A percentile compares a stretch with the other conserved stretches of the same genome.
These are phyloP conservation scores for Leccinum incarnatum DNA, from an alignment of 768 basidiomycete genomes.

Conservation along the genomic window DNA sequence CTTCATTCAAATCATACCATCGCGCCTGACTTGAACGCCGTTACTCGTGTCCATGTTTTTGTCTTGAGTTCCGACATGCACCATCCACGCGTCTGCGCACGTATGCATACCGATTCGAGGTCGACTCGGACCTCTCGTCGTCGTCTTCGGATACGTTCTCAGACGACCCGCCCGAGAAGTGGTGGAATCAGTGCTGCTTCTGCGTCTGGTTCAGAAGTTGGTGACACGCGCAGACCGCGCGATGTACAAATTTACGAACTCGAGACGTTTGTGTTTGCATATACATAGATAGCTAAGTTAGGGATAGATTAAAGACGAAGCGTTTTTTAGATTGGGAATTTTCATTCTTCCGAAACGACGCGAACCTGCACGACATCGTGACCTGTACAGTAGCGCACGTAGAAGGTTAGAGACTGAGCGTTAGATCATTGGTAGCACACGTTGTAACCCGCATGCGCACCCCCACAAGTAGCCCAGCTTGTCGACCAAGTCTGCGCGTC, in stretches of 20 bases:
- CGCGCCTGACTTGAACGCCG: not conserved
- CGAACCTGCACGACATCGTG: no score
- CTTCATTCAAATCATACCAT: not conserved
- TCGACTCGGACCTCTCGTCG: slow-evolving; percentile 26
- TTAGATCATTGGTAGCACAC: no score
- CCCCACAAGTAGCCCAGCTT: no score
- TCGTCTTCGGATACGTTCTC: slow-evolving; percentile 22
- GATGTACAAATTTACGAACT: not conserved
- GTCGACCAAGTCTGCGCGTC: no score
- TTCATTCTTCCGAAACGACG: not conserved
- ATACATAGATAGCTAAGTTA: not conserved
- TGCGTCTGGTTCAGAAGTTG: slow-evolving; percentile 26
- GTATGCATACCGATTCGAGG: slow-evolving; percentile 19
- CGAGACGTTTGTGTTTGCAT: not conserved
- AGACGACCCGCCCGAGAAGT: slow-evolving; percentile 19
- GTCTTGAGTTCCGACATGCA: slow-evolving; percentile 2
- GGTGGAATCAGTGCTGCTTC: slow-evolving; percentile 19
- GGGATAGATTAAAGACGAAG: not conserved
- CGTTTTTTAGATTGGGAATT: not conserved
- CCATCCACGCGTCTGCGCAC: slow-evolving; percentile 5
- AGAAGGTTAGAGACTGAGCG: no score
- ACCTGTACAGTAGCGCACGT: no score
- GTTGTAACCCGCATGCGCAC: no score
- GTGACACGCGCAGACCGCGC: slow-evolving; percentile 10
- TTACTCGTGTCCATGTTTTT: not conserved